Base-by-base conservation (phyloP, 176 grass and related monocot genomes). In the Leersia perrieri region DNA sequence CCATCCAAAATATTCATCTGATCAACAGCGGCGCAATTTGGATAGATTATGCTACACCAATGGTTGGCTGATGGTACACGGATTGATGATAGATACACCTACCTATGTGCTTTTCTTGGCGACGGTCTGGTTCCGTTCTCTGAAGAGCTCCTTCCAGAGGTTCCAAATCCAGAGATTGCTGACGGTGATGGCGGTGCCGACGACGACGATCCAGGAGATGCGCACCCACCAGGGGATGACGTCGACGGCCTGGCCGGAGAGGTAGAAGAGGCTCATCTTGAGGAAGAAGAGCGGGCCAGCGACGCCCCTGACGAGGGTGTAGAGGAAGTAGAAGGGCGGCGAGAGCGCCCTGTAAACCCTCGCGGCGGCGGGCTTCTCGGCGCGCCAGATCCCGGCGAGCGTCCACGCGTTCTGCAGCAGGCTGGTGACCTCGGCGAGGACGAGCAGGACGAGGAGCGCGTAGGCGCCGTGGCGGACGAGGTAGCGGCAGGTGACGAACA, bases 151-250 rank as follows among this genome's bases (percentile, higher is more conserved):
- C 77, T 88, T 76, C 95, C 95, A 98, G n/a, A 89, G 89, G 61
- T 98, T 98, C 80, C 87, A 95, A 83, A 98, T 98, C 95, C 95
- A 98, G 33, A 98, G 16, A 40, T 90, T 94, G 61, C 95, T 98
- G 25, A 98, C 92, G 14, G 86, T 27, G 68, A 98, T 98, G 2
- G 92, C 92, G 2, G 70, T 35, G 47, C 92, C 88, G n/a, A 98
- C 92, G 32, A 98, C 95, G 22, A 88, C 4, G 29, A 98, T 91
- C 95, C 95, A 98, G 13, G 95, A 93, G 30, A 89, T 53, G 42
- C 92, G 91, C 65, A 91, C 84, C 95, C 95, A 98, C 82, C 87
- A 76, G 2, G 95, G 95, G 69, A 98, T 98, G 74, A 84, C 86
- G 36, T 88, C 86, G 6, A 89, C 7, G 16, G 90, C 90, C 75